Evolutionary conservation across 257 asterid species (phyloP).

Genomic region (Osmanthus fragrans): DNA sequence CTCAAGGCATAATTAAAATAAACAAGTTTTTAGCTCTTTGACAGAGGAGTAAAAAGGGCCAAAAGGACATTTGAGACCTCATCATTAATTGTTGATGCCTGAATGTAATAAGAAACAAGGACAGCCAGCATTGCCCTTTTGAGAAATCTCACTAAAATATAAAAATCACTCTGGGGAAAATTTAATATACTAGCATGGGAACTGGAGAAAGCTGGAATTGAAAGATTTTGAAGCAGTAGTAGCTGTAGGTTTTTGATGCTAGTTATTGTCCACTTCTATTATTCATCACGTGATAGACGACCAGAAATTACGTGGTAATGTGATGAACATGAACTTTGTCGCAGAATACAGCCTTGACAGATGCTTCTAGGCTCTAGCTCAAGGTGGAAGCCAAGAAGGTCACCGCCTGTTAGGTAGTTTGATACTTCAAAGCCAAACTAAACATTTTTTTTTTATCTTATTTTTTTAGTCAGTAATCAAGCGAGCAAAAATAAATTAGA

Average conservation of each 20-base stretch:
- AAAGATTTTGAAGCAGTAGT: conserved; percentile 17
- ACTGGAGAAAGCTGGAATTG: conserved; percentile 28
- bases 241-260: conserved; percentile 29
- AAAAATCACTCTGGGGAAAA: not conserved
- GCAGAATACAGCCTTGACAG: not conserved
- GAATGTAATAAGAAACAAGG: not conserved
- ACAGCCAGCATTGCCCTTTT: not conserved
- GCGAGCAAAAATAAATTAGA: not conserved
- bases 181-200: not conserved
- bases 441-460: not conserved
- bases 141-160: not conserved
- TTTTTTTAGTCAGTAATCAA: not conserved
- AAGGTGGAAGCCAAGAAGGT: not conserved
- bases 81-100: not conserved
- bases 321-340: conserved; percentile 22
- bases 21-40: too few species aligned
- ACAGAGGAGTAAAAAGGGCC: not conserved
- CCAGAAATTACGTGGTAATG: conserved; percentile 20
- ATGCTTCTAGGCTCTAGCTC: not conserved
- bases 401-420: not conserved
- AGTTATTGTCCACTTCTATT: not conserved
- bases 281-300: conserved; percentile 36
- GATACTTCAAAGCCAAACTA: not conserved
- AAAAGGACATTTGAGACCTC: not conserved
- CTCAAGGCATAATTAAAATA: too few species aligned